A percentile compares a stretch with the other conserved stretches of the same genome.
phyloP scores from a whole-genome alignment of 441 rosid genomes.

The Euphorbia corollata region DNA sequence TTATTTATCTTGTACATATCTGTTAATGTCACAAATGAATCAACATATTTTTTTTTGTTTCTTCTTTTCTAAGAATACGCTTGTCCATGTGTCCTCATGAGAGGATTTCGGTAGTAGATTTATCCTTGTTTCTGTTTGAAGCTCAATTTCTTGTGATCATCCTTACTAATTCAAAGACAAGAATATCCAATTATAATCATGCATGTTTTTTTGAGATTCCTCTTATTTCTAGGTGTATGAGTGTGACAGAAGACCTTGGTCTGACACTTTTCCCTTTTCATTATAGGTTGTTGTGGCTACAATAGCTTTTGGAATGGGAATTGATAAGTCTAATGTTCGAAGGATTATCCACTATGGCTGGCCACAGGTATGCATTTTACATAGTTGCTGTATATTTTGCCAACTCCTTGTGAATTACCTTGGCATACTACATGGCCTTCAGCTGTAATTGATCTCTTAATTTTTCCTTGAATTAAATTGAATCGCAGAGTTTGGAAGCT shows the following conservation, averaged over 20 bases:
- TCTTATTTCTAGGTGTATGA: background rate
- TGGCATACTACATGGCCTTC: background rate
- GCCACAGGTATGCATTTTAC: constrained; percentile 61
- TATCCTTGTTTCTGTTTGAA: background rate
- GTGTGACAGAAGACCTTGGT: background rate
- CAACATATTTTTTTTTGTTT: background rate
- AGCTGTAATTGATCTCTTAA: constrained; percentile 4
- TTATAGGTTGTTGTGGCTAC: constrained; percentile 83
- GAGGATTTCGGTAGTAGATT: background rate
- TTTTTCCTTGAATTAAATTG: constrained; percentile 9
- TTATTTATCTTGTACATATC: background rate
- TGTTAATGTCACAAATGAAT: background rate
- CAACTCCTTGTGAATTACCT: constrained; percentile 1
- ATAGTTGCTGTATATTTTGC: constrained; percentile 9
- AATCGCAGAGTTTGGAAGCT: constrained; percentile 80
- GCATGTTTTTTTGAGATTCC: background rate
- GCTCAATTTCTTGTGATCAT: constrained; percentile 3
- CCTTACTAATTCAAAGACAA: background rate
- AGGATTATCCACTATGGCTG: constrained; percentile 86
- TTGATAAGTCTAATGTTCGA: constrained; percentile 75
- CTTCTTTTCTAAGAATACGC: background rate
- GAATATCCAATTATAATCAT: background rate
- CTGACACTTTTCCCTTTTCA: constrained; percentile 8
- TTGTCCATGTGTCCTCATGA: background rate
- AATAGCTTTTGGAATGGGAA: constrained; percentile 95